Percentiles rank a stretch among this genome's conserved stretches.
Conservation (phyloP, 192 early-diverging fungal genomes). For the Obelidium mucronatum region DNA sequence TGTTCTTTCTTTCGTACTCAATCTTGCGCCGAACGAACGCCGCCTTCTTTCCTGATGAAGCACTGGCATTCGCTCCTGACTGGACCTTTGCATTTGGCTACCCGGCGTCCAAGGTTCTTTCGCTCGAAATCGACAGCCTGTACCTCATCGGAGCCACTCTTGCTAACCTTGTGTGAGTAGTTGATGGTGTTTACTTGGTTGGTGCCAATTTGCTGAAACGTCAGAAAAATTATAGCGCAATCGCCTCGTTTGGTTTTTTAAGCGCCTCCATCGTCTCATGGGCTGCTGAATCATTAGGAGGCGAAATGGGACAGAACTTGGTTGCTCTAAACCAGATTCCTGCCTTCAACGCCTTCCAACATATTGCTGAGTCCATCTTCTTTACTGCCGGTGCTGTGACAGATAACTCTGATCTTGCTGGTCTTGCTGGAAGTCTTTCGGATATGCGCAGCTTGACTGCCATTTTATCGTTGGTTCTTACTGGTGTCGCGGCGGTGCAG, state of each 20-base stretch:
- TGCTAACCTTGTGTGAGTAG: neutral
- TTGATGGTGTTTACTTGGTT: too few relatives aligned
- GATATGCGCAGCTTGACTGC: neutral
- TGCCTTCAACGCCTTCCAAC: neutral
- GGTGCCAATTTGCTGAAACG: too few relatives aligned
- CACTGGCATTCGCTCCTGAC: neutral
- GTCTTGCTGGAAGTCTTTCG: neutral
- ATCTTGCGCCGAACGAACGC: conserved; percentile 2
- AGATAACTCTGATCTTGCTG: neutral
- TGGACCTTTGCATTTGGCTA: neutral
- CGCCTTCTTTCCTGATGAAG: conserved; percentile 2
- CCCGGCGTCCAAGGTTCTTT: neutral
- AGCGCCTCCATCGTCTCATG: neutral
- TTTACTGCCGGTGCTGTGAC: neutral
- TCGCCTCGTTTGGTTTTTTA: neutral
- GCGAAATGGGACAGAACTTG: neutral
- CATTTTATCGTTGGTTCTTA: neutral
- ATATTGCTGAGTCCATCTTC: neutral
- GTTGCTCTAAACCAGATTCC: neutral
- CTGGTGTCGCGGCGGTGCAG: neutral
- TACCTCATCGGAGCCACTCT: too few relatives aligned
- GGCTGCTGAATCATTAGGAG: neutral
- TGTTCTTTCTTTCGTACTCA: conserved; percentile 5
- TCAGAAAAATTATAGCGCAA: neutral
- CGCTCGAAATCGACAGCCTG: neutral